phyloP scores from a whole-genome alignment of 2,329 filamentous ascomycete genomes.

The Cladosporium halotolerans region DNA sequence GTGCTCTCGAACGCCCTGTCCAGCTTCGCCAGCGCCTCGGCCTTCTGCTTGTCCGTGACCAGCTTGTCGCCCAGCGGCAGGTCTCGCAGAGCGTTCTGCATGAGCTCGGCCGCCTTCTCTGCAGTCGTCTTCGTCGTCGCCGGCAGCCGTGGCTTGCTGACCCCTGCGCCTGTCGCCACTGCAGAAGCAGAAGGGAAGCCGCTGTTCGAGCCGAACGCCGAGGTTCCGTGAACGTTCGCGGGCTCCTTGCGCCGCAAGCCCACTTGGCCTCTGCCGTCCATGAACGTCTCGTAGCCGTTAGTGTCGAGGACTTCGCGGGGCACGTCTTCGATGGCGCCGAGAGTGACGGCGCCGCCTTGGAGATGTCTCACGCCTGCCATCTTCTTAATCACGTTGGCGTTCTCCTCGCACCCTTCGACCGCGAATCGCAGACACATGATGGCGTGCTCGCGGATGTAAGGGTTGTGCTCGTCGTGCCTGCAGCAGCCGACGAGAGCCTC shows the following conservation, averaged over 20 bases:
- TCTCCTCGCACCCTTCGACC: constrained; percentile 62
- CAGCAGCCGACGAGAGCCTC: constrained; percentile 85
- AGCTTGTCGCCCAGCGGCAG: constrained; percentile 35
- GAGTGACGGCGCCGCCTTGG: constrained; percentile 5
- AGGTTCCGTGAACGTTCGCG: not conserved
- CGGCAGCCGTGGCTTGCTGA: constrained; percentile 7
- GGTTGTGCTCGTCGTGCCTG: constrained; percentile 85
- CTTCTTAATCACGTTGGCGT: constrained; percentile 64
- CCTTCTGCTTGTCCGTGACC: constrained; percentile 36
- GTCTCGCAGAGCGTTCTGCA: constrained; percentile 43
- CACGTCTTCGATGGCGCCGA: constrained; percentile 24
- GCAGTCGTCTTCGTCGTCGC: constrained; percentile 27
- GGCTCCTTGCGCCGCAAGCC: constrained; percentile 38
- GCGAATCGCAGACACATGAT: constrained; percentile 79
- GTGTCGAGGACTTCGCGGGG: constrained; percentile 44
- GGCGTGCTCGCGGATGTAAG: constrained; percentile 86
- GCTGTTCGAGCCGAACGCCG: not conserved
- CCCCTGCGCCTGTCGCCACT: constrained; percentile 3
- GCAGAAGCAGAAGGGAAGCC: constrained; percentile 8
- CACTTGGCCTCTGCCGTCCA: constrained; percentile 45
- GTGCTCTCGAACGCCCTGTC: constrained; percentile 33
- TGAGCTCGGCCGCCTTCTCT: constrained; percentile 40
- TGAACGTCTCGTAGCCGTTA: constrained; percentile 46
- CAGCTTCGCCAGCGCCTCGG: constrained; percentile 40
- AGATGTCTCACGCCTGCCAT: constrained; percentile 34